These are phyloP conservation scores for Cercospora sp. DNA, from an alignment of 2,329 filamentous ascomycete species.

Conservation along the genomic window DNA sequence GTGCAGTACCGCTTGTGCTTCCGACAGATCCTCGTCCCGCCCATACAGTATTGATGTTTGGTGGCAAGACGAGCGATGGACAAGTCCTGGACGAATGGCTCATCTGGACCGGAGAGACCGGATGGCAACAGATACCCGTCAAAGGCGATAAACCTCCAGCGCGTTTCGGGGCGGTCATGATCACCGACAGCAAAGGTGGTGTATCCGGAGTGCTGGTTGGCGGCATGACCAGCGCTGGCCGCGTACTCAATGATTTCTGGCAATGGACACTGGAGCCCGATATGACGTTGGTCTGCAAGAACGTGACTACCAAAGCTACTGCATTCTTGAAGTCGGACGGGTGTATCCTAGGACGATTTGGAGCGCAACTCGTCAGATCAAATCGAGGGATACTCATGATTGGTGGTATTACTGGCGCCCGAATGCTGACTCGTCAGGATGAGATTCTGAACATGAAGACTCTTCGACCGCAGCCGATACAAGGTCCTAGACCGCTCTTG, in stretches of 20 bases:
- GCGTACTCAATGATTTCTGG: conserved; percentile 63
- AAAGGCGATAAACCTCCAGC: conserved; percentile 43
- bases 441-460: conserved; percentile 54
- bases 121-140: conserved; percentile 52
- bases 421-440: conserved; percentile 48
- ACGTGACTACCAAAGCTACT: conserved; percentile 30
- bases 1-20: conserved; percentile 52
- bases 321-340: conserved; percentile 32
- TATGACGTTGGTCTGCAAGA: conserved; percentile 42
- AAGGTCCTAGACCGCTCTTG: conserved; percentile 62
- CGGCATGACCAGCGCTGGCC: conserved; percentile 66
- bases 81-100: conserved; percentile 45
- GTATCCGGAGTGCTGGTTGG: conserved; percentile 65
- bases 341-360: conserved; percentile 47
- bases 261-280: conserved; percentile 55
- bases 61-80: conserved; percentile 48
- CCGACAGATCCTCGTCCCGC: conserved; percentile 35
- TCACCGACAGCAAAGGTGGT: conserved; percentile 41
- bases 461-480: conserved; percentile 33
- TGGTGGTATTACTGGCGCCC: conserved; percentile 52
- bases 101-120: conserved; percentile 50
- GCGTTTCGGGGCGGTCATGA: conserved; percentile 60
- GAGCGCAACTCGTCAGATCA: conserved; percentile 53
- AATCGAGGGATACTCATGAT: conserved; percentile 51
- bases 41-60: conserved; percentile 47